These are phyloP conservation scores for Xylaria sp. DNA, from an alignment of 2,329 filamentous ascomycete species.

Conservation along the genomic window DNA sequence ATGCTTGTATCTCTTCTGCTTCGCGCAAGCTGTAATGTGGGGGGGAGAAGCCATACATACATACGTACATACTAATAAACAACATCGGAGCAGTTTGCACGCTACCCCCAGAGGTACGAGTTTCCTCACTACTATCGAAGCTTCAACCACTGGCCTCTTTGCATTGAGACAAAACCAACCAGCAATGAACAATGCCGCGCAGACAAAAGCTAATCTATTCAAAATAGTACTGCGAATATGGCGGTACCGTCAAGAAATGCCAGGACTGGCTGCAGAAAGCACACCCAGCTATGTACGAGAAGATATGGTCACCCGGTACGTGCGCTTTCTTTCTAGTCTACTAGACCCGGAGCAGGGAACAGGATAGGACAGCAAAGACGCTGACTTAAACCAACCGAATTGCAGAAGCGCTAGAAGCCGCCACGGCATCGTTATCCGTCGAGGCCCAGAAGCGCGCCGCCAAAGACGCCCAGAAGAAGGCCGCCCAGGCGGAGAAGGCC, in stretches of 20 bases:
- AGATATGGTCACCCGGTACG: slow-evolving; percentile 87
- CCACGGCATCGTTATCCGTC: slow-evolving; percentile 85
- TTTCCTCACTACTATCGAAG: neutral
- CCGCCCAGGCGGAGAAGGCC: slow-evolving; percentile 88
- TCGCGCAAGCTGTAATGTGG: slow-evolving; percentile 13
- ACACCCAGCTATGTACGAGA: slow-evolving; percentile 77
- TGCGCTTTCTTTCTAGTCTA: slow-evolving; percentile 10
- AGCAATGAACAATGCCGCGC: neutral
- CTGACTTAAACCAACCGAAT: slow-evolving; percentile 12
- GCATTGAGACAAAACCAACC: slow-evolving; percentile 13
- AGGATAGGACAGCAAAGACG: neutral
- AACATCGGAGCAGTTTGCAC: slow-evolving; percentile 64
- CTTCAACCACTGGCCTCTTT: neutral
- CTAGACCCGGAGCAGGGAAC: neutral
- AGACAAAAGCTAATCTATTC: slow-evolving; percentile 25
- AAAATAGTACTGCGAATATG: slow-evolving; percentile 96
- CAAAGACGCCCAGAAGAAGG: slow-evolving; percentile 97
- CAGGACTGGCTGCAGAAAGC: slow-evolving; percentile 90
- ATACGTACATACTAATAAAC: slow-evolving; percentile 22
- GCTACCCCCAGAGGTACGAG: slow-evolving; percentile 70
- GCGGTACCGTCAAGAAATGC: slow-evolving; percentile 95
- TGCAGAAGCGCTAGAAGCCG: slow-evolving; percentile 83
- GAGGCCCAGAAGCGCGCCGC: slow-evolving; percentile 94
- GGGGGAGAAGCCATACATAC: slow-evolving; percentile 14
- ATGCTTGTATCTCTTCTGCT: slow-evolving; percentile 4